Conservation (phyloP, 1,284 basidiomycete genomes). For the Fomes fomentarius region DNA sequence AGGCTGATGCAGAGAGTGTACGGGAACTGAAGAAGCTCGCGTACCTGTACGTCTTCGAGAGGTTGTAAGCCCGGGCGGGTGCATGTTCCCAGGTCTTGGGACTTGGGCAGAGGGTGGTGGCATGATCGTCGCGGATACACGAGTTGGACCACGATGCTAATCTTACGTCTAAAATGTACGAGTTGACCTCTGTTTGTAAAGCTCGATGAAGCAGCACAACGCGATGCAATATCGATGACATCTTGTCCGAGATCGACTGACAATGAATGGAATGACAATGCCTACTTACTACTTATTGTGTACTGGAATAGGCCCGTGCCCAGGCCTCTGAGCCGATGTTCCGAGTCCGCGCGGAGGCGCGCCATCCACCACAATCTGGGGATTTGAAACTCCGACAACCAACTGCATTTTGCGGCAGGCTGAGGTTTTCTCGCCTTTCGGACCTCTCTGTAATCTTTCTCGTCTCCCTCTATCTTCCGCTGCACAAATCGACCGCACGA, state of each 20-base stretch:
- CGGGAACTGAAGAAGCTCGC: conserved; percentile 76
- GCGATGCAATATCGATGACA: neutral
- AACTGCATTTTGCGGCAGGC: conserved; percentile 16
- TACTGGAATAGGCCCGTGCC: too few species aligned
- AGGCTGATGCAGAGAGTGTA: conserved; percentile 79
- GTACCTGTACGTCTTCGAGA: conserved; percentile 90
- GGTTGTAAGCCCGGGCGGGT: conserved; percentile 37
- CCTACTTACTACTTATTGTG: too few species aligned
- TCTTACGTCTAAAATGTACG: too few species aligned
- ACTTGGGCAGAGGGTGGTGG: conserved; percentile 14
- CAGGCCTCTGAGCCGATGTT: neutral
- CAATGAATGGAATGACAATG: too few species aligned
- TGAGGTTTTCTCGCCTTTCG: conserved; percentile 8
- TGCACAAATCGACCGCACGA: conserved; percentile 28
- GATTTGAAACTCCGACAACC: conserved; percentile 28
- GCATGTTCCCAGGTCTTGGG: neutral
- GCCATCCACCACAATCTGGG: conserved; percentile 8
- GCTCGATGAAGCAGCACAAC: too few species aligned
- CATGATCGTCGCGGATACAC: neutral
- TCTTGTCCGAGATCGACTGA: too few species aligned
- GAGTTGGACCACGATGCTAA: neutral
- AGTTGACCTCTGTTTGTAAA: neutral
- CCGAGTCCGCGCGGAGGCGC: conserved; percentile 7
- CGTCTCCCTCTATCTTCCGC: neutral
- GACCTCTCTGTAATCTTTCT: conserved; percentile 12